phyloP scores from a whole-genome alignment of 2,329 filamentous ascomycete genomes.

The Ophidiomyces ophidiicola region DNA sequence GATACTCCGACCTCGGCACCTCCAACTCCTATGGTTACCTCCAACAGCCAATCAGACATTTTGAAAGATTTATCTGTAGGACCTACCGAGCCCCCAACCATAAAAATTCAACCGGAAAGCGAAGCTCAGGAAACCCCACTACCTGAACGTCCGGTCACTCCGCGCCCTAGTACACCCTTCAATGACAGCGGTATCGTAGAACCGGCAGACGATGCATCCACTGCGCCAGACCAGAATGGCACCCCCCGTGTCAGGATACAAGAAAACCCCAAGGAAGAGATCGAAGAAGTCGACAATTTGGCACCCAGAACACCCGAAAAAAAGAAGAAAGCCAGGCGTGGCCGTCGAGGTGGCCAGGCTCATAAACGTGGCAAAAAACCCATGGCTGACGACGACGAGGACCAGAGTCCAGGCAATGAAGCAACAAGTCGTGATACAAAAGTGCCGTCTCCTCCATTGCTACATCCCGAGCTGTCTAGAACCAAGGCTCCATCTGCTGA shows the following conservation, averaged over 20 bases:
- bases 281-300: conserved; percentile 25
- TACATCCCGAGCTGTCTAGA: conserved; percentile 46
- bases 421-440: conserved; percentile 26
- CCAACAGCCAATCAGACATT: neutral
- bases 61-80: neutral
- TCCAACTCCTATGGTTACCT: conserved; percentile 3
- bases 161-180: conserved; percentile 1
- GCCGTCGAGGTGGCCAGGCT: conserved; percentile 59
- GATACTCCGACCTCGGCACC: conserved; percentile 8
- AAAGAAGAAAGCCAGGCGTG: conserved; percentile 58
- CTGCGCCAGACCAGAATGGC: conserved; percentile 16
- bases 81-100: neutral
- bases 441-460: conserved; percentile 24
- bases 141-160: neutral
- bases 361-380: conserved; percentile 44
- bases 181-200: neutral
- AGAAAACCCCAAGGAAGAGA: conserved; percentile 26
- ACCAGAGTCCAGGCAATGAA: conserved; percentile 41
- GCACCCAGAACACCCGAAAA: conserved; percentile 31
- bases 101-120: neutral
- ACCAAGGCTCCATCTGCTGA: conserved; percentile 44
- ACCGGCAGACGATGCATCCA: neutral
- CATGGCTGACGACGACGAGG: conserved; percentile 40
- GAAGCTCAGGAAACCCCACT: neutral
- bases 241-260: conserved; percentile 31